Base-by-base conservation (phyloP, 1,284 basidiomycete species). In the Inonotus hispidus region DNA sequence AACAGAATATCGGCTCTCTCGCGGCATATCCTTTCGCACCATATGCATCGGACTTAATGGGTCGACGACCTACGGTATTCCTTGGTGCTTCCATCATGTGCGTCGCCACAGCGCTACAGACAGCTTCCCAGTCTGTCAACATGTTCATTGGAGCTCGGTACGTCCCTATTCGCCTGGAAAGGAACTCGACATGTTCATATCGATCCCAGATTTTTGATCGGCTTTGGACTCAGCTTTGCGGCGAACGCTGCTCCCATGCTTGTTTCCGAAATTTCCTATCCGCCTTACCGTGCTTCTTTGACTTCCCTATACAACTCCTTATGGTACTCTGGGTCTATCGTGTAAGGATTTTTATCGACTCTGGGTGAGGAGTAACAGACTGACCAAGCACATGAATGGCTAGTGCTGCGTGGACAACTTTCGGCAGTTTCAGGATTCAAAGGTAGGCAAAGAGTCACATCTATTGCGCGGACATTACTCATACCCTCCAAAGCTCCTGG, bases 111-210 rank as follows among this genome's bases (percentile, higher is more conserved):
- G 83, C 80, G 32, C 61, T 90, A 41, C 89, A 90, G 67, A 83
- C 84, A 3, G 83, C 84, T n/a, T 76, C 87, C 39, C 79, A 84
- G 63, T 88, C 83, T 60, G 80, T 90, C 23, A 81, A 82, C 66
- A 90, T 91, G 87, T 93, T 93, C 75, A 88, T 92, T 67, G 87
- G 85, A 63, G 83, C 88, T 70, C 82, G 87, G 80, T 82, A 66
- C 39, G 74, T 73, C 19, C n/a, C 2, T n/a, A n/a, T n/a, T n/a
- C 38, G n/a, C n/a, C 11, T 39, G n/a, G 0, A 11, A 11, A 10
- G 38, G 11, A n/a, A 16, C 16, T 2, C 19, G 16, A n/a, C 41
- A n/a, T n/a, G 16, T 21, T 16, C 19, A 14, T 10, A n/a, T 10
- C 11, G 1, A 4, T 19, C 16, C 11, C 32, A 82, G 81, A 65